Evolutionary conservation across 192 early-diverging fungal genomes (phyloP).

Genomic region (Backusella parvicylindrica): DNA sequence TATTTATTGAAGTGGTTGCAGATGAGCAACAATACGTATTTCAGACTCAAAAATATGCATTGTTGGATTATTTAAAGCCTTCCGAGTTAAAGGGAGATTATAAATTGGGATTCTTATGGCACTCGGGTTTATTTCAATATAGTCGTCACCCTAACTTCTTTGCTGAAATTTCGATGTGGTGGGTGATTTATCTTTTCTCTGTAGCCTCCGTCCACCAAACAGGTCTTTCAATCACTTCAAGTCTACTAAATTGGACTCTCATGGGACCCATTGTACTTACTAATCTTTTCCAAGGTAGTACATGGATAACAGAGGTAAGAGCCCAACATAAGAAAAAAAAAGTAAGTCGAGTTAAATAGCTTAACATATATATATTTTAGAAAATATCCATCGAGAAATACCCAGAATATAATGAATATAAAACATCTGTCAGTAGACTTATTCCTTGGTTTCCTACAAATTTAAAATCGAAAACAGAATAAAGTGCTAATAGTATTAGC

Average conservation of each 20-base stretch:
- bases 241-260: slow-evolving; percentile 43
- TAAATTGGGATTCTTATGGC: slow-evolving; percentile 64
- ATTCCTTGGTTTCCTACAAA: slow-evolving; percentile 44
- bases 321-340: neutral
- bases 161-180: slow-evolving; percentile 72
- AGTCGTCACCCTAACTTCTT: slow-evolving; percentile 86
- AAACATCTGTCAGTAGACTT: slow-evolving; percentile 52
- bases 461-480: neutral
- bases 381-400: slow-evolving; percentile 66
- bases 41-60: slow-evolving; percentile 52
- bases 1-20: slow-evolving; percentile 64
- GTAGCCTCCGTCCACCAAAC: slow-evolving; percentile 40
- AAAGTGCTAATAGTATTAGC: neutral
- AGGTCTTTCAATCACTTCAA: neutral
- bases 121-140: slow-evolving; percentile 66
- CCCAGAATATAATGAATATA: slow-evolving; percentile 71
- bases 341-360: slow-evolving; percentile 8
- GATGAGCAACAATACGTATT: slow-evolving; percentile 84
- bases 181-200: slow-evolving; percentile 53
- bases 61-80: slow-evolving; percentile 25
- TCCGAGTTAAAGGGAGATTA: slow-evolving; percentile 39
- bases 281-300: slow-evolving; percentile 66
- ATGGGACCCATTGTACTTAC: slow-evolving; percentile 52
- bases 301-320: slow-evolving; percentile 52
- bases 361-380: slow-evolving; percentile 4